A percentile compares a stretch with the other conserved stretches of the same genome.
phyloP scores from a whole-genome alignment of 352 stramenopile genomes.

The Thraustochytrium striatum region DNA sequence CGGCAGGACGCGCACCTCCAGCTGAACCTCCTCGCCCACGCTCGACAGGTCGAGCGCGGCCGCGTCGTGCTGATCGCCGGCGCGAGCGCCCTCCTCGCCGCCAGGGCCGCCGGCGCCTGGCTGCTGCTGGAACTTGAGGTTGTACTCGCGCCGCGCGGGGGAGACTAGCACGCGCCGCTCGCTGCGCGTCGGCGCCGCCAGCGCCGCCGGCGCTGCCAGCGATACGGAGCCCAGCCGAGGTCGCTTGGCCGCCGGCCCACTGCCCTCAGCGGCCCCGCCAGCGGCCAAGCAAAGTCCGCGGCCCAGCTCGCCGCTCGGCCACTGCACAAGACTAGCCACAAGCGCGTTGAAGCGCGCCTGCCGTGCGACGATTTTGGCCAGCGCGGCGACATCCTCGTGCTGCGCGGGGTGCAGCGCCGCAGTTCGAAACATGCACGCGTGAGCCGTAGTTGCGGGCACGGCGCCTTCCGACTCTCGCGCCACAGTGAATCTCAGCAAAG shows the following conservation, averaged over 20 bases:
- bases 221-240: background rate
- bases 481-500: too few species aligned
- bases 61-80: background rate
- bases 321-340: constrained; percentile 5
- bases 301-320: background rate
- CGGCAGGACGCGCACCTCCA: too few species aligned
- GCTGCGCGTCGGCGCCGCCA: background rate
- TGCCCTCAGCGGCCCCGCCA: background rate
- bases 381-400: background rate
- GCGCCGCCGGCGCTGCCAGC: background rate
- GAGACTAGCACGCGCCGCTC: constrained; percentile 23
- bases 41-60: too few species aligned
- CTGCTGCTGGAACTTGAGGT: background rate
- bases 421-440: background rate
- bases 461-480: too few species aligned
- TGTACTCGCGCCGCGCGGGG: background rate
- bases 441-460: too few species aligned
- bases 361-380: background rate
- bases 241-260: background rate
- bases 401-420: constrained; percentile 7
- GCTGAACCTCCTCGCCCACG: too few species aligned
- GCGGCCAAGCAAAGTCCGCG: background rate
- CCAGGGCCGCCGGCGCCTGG: background rate
- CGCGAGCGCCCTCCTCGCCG: background rate
- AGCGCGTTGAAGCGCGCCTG: constrained; percentile 38